Conservation (phyloP, 2,329 filamentous ascomycete species). For the Teratosphaeriaceae sp. region DNA sequence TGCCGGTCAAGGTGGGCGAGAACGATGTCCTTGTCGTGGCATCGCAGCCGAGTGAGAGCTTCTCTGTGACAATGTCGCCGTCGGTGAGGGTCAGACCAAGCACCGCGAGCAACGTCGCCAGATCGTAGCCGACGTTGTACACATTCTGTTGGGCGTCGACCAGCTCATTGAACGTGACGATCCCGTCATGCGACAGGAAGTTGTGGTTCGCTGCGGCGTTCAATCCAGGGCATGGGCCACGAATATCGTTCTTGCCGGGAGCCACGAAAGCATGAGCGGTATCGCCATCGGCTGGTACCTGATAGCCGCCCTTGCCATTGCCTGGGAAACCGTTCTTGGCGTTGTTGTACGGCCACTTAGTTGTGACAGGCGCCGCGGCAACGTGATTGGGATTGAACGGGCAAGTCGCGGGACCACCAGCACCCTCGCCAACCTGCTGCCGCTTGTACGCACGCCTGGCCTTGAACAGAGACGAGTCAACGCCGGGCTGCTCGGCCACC, state of each 20-base stretch:
- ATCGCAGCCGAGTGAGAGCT: conserved; percentile 41
- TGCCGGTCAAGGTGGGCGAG: conserved; percentile 29
- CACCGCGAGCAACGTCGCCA: conserved; percentile 34
- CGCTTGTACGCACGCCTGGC: conserved; percentile 12
- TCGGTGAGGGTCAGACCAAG: conserved; percentile 35
- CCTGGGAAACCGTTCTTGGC: conserved; percentile 38
- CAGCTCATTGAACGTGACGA: conserved; percentile 38
- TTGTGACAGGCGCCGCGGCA: conserved; percentile 29
- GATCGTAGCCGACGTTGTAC: conserved; percentile 40
- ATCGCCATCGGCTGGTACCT: conserved; percentile 38
- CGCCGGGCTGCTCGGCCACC: conserved; percentile 30
- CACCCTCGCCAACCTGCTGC: conserved; percentile 26
- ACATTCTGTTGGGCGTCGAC: conserved; percentile 41
- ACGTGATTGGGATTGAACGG: conserved; percentile 36
- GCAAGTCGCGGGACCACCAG: conserved; percentile 27
- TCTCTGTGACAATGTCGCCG: conserved; percentile 36
- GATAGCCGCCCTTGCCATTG: conserved; percentile 36
- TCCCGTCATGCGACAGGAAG: conserved; percentile 38
- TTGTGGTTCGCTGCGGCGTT: conserved; percentile 40
- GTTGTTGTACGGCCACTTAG: conserved; percentile 36
- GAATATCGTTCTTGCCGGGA: conserved; percentile 33
- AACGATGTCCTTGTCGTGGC: conserved; percentile 36
- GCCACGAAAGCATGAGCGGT: conserved; percentile 32
- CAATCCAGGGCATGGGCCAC: conserved; percentile 37
- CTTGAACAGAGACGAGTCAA: conserved; percentile 28